Evolutionary conservation across 495 filamentous ascomycete genomes (phyloP).

Genomic region (Delitschia confertaspora): DNA sequence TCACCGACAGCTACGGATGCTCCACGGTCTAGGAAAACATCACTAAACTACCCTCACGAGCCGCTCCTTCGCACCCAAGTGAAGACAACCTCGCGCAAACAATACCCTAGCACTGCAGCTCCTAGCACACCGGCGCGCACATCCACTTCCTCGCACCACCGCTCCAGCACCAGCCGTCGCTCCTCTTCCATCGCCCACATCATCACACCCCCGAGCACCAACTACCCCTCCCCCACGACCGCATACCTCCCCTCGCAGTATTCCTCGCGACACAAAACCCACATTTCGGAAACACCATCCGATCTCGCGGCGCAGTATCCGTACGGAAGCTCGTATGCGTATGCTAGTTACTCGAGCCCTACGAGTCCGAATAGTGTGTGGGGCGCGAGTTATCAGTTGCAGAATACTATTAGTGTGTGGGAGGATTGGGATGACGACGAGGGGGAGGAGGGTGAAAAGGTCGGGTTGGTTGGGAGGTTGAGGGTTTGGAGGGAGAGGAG

Average conservation of each 20-base stretch:
- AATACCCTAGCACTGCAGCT: not conserved
- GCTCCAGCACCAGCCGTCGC: not conserved
- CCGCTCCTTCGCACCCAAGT: constrained; percentile 16
- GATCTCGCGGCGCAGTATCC: constrained; percentile 13
- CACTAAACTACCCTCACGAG: constrained; percentile 16
- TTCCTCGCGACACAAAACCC: too few relatives aligned
- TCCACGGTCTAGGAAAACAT: not conserved
- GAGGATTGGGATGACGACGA: constrained; percentile 25
- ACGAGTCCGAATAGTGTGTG: not conserved
- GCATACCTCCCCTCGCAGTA: too few relatives aligned
- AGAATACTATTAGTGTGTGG: constrained; percentile 24
- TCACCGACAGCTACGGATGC: too few relatives aligned
- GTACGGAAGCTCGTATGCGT: constrained; percentile 3
- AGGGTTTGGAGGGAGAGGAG: constrained; percentile 15
- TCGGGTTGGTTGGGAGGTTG: constrained; percentile 12
- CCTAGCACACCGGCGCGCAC: not conserved
- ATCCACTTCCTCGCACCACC: constrained; percentile 7
- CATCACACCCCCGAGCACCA: constrained; percentile 6
- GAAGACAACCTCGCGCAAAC: constrained; percentile 16
- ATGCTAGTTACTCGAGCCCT: not conserved
- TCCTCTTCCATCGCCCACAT: constrained; percentile 12
- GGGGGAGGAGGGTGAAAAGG: constrained; percentile 25
- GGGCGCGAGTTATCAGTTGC: constrained; percentile 14
- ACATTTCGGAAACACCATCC: constrained; percentile 13
- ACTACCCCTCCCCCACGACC: not conserved